A percentile compares a stretch with the other conserved stretches of the same genome.
Conservation (phyloP, 1,139 yeast species). For the Meyerozyma carpophila region DNA sequence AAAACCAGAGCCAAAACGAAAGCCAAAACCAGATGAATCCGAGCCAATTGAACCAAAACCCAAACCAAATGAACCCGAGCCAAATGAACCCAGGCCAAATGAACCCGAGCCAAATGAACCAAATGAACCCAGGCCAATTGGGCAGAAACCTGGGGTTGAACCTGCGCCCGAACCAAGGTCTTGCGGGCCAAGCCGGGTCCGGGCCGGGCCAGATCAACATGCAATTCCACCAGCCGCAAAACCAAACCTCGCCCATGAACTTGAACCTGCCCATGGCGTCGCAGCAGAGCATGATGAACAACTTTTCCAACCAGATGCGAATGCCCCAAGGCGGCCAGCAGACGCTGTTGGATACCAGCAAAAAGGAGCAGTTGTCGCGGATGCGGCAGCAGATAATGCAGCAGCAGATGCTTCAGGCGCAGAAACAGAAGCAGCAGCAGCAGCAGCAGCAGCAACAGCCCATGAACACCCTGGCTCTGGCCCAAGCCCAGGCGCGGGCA, state of each 20-base stretch:
- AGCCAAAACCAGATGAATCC: not conserved
- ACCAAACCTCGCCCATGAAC: not conserved
- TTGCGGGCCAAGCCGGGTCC: not conserved
- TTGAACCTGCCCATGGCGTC: not conserved
- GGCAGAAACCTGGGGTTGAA: not conserved
- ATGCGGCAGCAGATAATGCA: constrained; percentile 41
- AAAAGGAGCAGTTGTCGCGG: constrained; percentile 22
- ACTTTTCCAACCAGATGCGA: not conserved
- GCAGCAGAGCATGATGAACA: not conserved
- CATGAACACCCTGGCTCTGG: constrained; percentile 5
- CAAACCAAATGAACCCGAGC: not conserved
- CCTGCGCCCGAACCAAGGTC: not conserved
- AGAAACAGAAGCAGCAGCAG: constrained; percentile 11
- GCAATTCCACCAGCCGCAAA: not conserved
- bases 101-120: not conserved
- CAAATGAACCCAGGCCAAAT: not conserved
- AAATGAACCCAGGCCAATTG: not conserved
- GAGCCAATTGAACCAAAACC: not conserved
- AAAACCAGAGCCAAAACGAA: not conserved
- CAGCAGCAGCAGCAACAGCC: constrained; percentile 9
- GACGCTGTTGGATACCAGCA: constrained; percentile 5
- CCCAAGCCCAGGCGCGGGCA: constrained; percentile 10
- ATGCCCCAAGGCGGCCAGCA: not conserved
- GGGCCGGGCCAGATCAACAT: not conserved
- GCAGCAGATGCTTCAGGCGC: constrained; percentile 28